These are phyloP conservation scores for Arthrobotrys entomopaga DNA, from an alignment of 2,329 filamentous ascomycete genomes.

Conservation along the genomic window DNA sequence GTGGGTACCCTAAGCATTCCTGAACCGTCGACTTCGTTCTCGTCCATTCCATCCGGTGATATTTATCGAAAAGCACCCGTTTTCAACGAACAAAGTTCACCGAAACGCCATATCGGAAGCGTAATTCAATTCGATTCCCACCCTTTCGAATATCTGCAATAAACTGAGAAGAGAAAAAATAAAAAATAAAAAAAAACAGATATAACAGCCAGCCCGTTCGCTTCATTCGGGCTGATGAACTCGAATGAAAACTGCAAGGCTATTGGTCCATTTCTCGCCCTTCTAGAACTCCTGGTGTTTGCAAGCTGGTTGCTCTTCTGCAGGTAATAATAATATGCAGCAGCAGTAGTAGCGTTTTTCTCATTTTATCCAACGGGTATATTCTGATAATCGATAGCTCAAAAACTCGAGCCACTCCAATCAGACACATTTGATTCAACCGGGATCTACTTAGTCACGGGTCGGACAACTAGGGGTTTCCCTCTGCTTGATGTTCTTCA, in stretches of 20 bases:
- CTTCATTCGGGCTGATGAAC: neutral
- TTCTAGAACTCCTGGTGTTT: conserved; percentile 42
- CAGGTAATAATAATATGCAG: conserved; percentile 10
- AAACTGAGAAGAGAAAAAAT: neutral
- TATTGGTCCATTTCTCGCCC: conserved; percentile 16
- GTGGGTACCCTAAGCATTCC: conserved; percentile 37
- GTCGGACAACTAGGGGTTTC: conserved; percentile 23
- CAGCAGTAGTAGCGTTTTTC: conserved; percentile 42
- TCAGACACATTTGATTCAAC: conserved; percentile 44
- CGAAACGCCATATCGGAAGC: no score
- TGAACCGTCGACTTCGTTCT: conserved; percentile 27
- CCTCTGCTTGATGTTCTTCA: neutral
- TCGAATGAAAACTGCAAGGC: conserved; percentile 29
- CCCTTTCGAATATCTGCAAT: no score
- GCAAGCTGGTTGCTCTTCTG: conserved; percentile 24
- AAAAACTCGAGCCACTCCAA: conserved; percentile 10
- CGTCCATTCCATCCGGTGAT: conserved; percentile 29
- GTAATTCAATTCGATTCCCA: no score
- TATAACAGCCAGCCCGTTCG: conserved; percentile 7
- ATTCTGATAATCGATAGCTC: conserved; percentile 49
- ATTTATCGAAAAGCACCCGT: conserved; percentile 18
- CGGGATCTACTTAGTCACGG: conserved; percentile 54
- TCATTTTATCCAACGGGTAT: conserved; percentile 52
- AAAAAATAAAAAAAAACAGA: conserved; percentile 14
- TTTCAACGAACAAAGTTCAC: conserved; percentile 11